phyloP scores from a whole-genome alignment of 2,329 filamentous ascomycete species.

The Fusarium sp. region DNA sequence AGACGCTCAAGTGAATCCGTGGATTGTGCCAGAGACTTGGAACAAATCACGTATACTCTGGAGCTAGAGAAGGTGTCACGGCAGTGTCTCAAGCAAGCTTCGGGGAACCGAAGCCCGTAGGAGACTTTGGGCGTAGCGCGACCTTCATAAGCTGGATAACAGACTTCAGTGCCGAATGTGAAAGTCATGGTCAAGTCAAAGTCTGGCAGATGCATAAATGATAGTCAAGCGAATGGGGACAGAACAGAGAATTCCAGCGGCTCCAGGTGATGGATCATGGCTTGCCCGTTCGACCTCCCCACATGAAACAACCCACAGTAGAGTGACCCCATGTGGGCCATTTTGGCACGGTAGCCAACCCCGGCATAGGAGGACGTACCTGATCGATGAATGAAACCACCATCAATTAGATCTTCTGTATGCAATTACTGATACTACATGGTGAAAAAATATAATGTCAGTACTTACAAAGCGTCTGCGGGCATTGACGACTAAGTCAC shows the following conservation, averaged over 20 bases:
- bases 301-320: neutral
- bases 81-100: slow-evolving; percentile 11
- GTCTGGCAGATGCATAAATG: too few species aligned
- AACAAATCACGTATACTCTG: slow-evolving; percentile 38
- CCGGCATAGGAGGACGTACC: neutral
- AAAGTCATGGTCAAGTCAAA: neutral
- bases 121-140: slow-evolving; percentile 8
- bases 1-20: slow-evolving; percentile 59
- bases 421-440: neutral
- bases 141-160: neutral
- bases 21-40: slow-evolving; percentile 58
- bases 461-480: neutral
- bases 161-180: slow-evolving; percentile 1
- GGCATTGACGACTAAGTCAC: slow-evolving; percentile 63
- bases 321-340: neutral
- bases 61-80: neutral
- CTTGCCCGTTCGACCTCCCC: neutral
- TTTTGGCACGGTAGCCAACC: neutral
- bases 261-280: neutral
- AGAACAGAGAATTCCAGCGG: neutral
- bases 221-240: too few species aligned
- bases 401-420: fast-evolving
- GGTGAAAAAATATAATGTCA: neutral
- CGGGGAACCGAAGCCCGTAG: slow-evolving; percentile 9
- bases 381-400: neutral